phyloP scores from a whole-genome alignment of 139 green algal genomes.

The Tetraselmis chui region DNA sequence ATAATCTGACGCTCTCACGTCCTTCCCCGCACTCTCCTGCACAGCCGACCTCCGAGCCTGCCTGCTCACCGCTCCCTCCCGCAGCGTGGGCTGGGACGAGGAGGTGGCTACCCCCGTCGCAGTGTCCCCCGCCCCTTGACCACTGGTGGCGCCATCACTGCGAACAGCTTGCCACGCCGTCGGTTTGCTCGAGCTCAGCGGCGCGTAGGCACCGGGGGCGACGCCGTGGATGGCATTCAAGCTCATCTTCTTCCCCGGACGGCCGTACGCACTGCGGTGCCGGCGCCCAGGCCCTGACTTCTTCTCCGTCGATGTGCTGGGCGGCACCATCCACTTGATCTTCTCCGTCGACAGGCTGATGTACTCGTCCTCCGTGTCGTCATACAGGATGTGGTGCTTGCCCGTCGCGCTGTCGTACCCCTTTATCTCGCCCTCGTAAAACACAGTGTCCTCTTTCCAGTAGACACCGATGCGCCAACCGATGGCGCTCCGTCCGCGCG shows the following conservation, averaged over 20 bases:
- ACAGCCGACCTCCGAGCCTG: not conserved
- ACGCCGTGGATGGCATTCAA: too few relatives aligned
- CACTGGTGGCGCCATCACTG: not conserved
- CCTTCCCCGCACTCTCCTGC: not conserved
- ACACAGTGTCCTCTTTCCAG: slow-evolving; percentile 42
- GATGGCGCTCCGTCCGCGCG: slow-evolving; percentile 35
- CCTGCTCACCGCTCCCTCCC: not conserved
- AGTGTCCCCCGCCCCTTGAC: not conserved
- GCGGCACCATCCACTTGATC: slow-evolving; percentile 57
- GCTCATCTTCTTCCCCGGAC: not conserved
- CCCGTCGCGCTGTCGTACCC: slow-evolving; percentile 37
- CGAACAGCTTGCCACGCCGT: not conserved
- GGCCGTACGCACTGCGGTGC: not conserved
- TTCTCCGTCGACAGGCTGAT: slow-evolving; percentile 38
- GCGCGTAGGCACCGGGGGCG: not conserved
- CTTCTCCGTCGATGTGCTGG: slow-evolving; percentile 9
- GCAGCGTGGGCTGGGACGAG: too few relatives aligned
- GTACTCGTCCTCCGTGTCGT: slow-evolving; percentile 24
- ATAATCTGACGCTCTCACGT: not conserved
- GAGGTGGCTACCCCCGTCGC: not conserved
- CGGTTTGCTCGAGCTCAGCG: not conserved
- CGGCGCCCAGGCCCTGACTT: not conserved
- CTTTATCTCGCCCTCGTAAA: slow-evolving; percentile 36
- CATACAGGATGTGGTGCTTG: slow-evolving; percentile 49
- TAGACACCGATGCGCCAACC: slow-evolving; percentile 66